Conservation (phyloP, 2,329 filamentous ascomycete species). For the Cytospora mali region DNA sequence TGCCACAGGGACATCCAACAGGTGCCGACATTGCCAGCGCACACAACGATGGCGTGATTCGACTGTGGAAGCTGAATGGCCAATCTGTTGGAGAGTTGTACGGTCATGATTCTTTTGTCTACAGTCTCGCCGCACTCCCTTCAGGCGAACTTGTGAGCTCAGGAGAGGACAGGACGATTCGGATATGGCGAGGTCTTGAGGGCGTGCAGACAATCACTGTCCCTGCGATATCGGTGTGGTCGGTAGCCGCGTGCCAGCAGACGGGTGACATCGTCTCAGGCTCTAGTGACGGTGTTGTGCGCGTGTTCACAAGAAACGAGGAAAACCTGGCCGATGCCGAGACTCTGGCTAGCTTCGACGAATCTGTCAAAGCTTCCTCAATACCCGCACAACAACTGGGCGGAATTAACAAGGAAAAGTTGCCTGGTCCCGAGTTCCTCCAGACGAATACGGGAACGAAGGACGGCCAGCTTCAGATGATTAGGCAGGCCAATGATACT, state of each 20-base stretch:
- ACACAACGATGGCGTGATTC: constrained; percentile 87
- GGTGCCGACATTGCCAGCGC: constrained; percentile 94
- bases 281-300: constrained; percentile 82
- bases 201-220: constrained; percentile 97
- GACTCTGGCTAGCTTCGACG: constrained; percentile 74
- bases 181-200: constrained; percentile 80
- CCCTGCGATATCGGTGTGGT: constrained; percentile 95
- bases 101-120: constrained; percentile 95
- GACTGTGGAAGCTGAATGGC: constrained; percentile 83
- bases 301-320: constrained; percentile 76
- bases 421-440: constrained; percentile 87
- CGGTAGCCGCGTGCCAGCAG: constrained; percentile 77
- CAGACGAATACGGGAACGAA: constrained; percentile 84
- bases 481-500: constrained; percentile 77
- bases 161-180: constrained; percentile 90
- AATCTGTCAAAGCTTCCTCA: constrained; percentile 77
- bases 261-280: constrained; percentile 94
- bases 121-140: constrained; percentile 76
- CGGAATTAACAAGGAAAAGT: constrained; percentile 85
- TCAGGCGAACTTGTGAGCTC: constrained; percentile 88
- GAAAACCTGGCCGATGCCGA: constrained; percentile 71
- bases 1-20: constrained; percentile 75
- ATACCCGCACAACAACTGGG: constrained; percentile 87
- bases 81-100: constrained; percentile 74
- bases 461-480: constrained; percentile 94